Base-by-base conservation (phyloP, 129 eudicot genomes). In the Gnaphalium uliginosum region DNA sequence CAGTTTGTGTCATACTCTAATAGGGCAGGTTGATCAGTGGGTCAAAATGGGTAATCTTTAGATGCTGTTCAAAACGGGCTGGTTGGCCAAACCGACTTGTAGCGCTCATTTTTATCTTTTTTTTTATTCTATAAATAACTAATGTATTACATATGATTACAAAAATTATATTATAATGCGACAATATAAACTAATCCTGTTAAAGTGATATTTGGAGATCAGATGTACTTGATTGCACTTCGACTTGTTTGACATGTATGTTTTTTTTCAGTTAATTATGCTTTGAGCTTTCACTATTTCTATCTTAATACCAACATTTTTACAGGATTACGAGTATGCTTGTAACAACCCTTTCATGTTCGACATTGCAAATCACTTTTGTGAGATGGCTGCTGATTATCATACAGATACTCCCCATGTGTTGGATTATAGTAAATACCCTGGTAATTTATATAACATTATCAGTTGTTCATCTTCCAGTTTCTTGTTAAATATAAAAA, bases 371-470 rank as follows among this genome's bases (percentile, higher is more conserved):
- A 95, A 95, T 83, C 99, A 95, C 81, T 95, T 95, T 37, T 91
- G 97, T 69, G 99, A 95, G 87, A 95, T 95, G 99, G 97, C 96
- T 76, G 96, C 99, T 50, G 91, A 95, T 82, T 95, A 95, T 69
- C 99, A 95, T 85, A 89, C 99, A 65, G 97, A 95, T 58, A 89
- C 93, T 18, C 97, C 99, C 66, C 99, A 91, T 83, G 53, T 87
- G 37, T 73, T 95, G 90, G 94, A 95, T 74, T 95, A 85, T 76
- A 87, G 69, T 70, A 89, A 87, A 79, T 95, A 95, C 82, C 99
- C 99, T 24, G 94, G 99, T 95, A 61, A n/a, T 46, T 46, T 46
- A 13, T 18, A 46, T 46, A 46, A 46, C 6, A n/a, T 50, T 3
- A 9, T 71, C 22, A 68, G 39, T 39, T 74, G 19, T 58, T 73